Evolutionary conservation across 495 filamentous ascomycete genomes (phyloP).

Genomic region (Penicillium desertorum): DNA sequence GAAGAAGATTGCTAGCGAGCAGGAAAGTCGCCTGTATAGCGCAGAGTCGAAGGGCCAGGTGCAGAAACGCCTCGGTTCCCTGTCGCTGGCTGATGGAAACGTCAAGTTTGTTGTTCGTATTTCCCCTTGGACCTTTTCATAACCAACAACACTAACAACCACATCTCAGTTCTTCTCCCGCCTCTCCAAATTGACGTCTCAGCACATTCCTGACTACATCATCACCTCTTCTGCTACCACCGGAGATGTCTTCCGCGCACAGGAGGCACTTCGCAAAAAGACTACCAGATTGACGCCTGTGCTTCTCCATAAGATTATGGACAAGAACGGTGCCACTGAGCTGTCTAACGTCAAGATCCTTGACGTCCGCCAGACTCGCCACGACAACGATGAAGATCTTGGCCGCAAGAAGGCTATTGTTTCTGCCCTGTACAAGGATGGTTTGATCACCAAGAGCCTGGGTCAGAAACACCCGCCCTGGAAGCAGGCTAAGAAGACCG

Average conservation of each 20-base stretch:
- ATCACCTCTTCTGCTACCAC: slow-evolving; percentile 55
- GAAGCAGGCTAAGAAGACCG: slow-evolving; percentile 2
- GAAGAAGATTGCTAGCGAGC: background rate
- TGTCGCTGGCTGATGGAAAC: slow-evolving; percentile 55
- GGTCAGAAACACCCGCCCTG: slow-evolving; percentile 1
- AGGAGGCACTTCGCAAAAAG: slow-evolving; percentile 14
- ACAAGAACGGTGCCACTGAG: slow-evolving; percentile 36
- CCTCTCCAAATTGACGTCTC: slow-evolving; percentile 72
- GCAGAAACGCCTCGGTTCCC: slow-evolving; percentile 25
- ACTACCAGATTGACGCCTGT: slow-evolving; percentile 24
- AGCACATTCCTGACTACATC: slow-evolving; percentile 65
- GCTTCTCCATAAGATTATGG: slow-evolving; percentile 40
- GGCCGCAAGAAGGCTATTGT: slow-evolving; percentile 87
- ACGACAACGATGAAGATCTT: slow-evolving; percentile 69
- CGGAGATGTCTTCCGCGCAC: slow-evolving; percentile 48
- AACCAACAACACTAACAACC: slow-evolving; percentile 17
- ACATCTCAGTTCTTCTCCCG: slow-evolving; percentile 67
- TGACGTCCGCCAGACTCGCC: slow-evolving; percentile 57
- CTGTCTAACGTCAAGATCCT: slow-evolving; percentile 72
- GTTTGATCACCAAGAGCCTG: slow-evolving; percentile 38
- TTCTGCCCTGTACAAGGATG: slow-evolving; percentile 63
- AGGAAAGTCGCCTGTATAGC: slow-evolving; percentile 1
- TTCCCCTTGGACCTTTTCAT: background rate
- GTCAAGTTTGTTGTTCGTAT: slow-evolving; percentile 73
- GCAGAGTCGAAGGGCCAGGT: slow-evolving; percentile 20